Evolutionary conservation across 106 monocot species (phyloP), one percentile per base, ranked within the genome.

Genomic region (Agapanthus africanus): DNA sequence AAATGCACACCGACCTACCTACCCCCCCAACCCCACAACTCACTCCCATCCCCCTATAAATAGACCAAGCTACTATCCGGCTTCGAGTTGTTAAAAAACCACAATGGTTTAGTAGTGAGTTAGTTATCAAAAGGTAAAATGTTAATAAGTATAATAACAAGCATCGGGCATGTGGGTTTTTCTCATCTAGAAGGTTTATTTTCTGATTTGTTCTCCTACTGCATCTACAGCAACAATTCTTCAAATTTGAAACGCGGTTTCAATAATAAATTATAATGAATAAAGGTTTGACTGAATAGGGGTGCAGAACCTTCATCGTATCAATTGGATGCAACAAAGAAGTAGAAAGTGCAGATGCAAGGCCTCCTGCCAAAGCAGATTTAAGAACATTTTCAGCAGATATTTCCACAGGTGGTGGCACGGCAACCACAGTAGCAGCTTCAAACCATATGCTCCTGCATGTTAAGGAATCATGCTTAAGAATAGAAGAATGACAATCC

Each of bases 291-390:
- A 61, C 16, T 65, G 11, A 40, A 6, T n/a, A 23, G 2, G 23
- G 39, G 64, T 25, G 31, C 23, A 25, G 51, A 54, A 57, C 85
- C 85, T 85, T 85, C 67, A 85, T 85, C 60, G 81, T 70, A 66
- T 85, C 85, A 40, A 85, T 42, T 65, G 85, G 81, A 74, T 85
- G 65, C 81, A 85, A 50, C 26, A 85, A 11, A 40, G 79, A 85
- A 40, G 85, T 85, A 14, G 80, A 81, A 67, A 85, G 80, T 39
- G 85, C 85, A 75, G 42, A 74, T 63, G 85, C 85, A 68, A 85
- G 81, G 30, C 85, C 85, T 72, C 85, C 85, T 59, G 85, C 85
- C 68, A 85, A 66, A 73, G 85, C 85, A 72, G 81, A 75, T 68
- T 81, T 85, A 63, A 81, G 25, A 28, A 81, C 81, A 81, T 62